These are phyloP conservation scores for Sporisorium reilianum DNA, from an alignment of 1,284 basidiomycete species.

Conservation along the genomic window DNA sequence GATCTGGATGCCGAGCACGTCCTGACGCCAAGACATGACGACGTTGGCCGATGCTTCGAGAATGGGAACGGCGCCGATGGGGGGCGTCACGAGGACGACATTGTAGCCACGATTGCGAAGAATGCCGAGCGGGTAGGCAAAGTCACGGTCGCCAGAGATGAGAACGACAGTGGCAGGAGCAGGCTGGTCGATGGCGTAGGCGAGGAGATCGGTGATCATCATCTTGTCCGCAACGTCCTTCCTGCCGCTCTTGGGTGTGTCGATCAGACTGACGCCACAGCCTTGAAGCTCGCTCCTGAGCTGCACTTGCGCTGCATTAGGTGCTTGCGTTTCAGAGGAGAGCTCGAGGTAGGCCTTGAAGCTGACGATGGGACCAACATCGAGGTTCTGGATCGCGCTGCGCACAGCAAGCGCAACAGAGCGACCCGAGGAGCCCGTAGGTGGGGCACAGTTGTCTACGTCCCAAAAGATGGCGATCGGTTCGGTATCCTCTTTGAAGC, in stretches of 20 bases:
- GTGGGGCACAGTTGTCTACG: conserved; percentile 63
- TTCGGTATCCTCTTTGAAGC: conserved; percentile 36
- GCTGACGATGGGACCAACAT: conserved; percentile 52
- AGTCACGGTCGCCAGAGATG: conserved; percentile 64
- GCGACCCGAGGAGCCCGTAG: conserved; percentile 58
- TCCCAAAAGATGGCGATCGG: conserved; percentile 63
- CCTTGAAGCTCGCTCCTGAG: conserved; percentile 64
- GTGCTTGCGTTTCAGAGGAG: conserved; percentile 44
- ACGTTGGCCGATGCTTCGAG: conserved; percentile 59
- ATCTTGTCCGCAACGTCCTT: conserved; percentile 66
- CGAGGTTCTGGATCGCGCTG: conserved; percentile 47
- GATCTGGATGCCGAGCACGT: conserved; percentile 57
- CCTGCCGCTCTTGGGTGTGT: conserved; percentile 61
- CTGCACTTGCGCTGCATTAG: conserved; percentile 50
- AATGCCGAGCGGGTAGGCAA: conserved; percentile 62
- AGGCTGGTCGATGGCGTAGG: conserved; percentile 61
- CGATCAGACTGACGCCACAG: conserved; percentile 62
- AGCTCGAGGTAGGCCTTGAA: conserved; percentile 66
- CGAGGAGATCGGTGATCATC: conserved; percentile 64
- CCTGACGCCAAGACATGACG: conserved; percentile 62
- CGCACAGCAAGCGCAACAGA: conserved; percentile 55
- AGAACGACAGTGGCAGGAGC: conserved; percentile 60
- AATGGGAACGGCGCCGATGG: conserved; percentile 60
- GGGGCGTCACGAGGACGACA: conserved; percentile 59
- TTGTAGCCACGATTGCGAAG: conserved; percentile 60